phyloP scores from a whole-genome alignment of 164 flowering plant genomes.

The Taxillus chinensis region DNA sequence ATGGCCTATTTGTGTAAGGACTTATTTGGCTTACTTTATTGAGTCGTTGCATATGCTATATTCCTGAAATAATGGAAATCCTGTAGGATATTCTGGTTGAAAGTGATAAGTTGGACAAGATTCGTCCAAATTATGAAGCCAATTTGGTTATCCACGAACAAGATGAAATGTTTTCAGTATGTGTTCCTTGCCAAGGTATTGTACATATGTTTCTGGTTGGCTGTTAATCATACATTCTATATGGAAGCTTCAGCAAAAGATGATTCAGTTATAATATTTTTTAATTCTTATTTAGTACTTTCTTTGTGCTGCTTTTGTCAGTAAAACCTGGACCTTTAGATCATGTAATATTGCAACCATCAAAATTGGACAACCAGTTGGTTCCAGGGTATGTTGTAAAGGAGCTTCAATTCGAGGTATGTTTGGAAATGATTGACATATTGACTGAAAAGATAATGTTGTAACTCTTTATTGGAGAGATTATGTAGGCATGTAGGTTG shows the following conservation, averaged over 20 bases:
- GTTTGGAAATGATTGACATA: neutral
- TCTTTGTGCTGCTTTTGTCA: slow-evolving; percentile 13
- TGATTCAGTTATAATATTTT: too few species aligned
- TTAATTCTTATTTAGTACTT: neutral
- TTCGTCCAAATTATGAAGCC: slow-evolving; percentile 47
- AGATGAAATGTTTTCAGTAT: slow-evolving; percentile 22
- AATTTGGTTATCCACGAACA: slow-evolving; percentile 27
- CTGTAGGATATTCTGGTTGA: slow-evolving; percentile 37
- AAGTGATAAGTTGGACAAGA: slow-evolving; percentile 32
- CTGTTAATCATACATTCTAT: too few species aligned
- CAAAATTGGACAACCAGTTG: slow-evolving; percentile 16
- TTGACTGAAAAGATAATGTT: too few species aligned
- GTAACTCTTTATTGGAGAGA: too few species aligned
- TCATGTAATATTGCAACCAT: slow-evolving; percentile 13
- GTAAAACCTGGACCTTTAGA: slow-evolving; percentile 49
- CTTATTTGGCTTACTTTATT: neutral
- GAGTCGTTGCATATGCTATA: neutral
- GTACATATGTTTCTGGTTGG: too few species aligned
- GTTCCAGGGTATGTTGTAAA: slow-evolving; percentile 41
- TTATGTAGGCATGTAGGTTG: too few species aligned
- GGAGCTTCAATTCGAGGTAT: slow-evolving; percentile 50
- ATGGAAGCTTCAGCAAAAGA: too few species aligned
- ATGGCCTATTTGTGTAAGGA: slow-evolving; percentile 2
- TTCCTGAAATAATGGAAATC: neutral
- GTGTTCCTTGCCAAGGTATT: slow-evolving; percentile 50